These are phyloP conservation scores for Podila horticola DNA, from an alignment of 192 early-diverging fungal genomes.

Conservation along the genomic window DNA sequence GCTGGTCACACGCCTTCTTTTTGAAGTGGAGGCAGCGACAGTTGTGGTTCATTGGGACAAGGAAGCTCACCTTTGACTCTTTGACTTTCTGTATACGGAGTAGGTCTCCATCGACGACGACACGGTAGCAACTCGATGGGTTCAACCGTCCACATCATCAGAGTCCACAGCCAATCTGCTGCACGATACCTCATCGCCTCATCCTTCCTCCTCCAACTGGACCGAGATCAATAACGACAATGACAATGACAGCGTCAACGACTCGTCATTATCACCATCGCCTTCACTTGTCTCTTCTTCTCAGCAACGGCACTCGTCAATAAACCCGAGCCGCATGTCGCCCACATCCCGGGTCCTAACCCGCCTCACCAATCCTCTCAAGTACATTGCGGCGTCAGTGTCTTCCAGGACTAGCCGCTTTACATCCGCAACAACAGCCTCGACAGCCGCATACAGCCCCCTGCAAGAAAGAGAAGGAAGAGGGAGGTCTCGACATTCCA, in stretches of 20 bases:
- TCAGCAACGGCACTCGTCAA: neutral
- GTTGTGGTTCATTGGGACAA: neutral
- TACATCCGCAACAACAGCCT: neutral
- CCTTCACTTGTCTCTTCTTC: neutral
- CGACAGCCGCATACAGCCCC: neutral
- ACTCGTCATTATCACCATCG: neutral
- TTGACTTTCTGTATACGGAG: neutral
- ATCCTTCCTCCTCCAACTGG: neutral
- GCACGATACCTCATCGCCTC: neutral
- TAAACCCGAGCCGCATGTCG: neutral
- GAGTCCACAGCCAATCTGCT: neutral
- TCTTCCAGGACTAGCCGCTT: neutral
- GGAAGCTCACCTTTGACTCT: neutral
- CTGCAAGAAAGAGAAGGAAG: too few species aligned
- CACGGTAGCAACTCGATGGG: neutral
- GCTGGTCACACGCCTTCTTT: neutral
- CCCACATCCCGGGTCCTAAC: neutral
- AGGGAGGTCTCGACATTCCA: neutral
- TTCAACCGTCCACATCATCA: neutral
- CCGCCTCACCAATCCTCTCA: neutral
- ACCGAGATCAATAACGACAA: neutral
- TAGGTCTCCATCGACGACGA: conserved; percentile 12
- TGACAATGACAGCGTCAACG: neutral
- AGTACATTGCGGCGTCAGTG: neutral
- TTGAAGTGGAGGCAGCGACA: neutral